A percentile compares a stretch with the other conserved stretches of the same genome.
phyloP scores from a whole-genome alignment of 768 basidiomycete genomes.

The Hericium alpestre region DNA sequence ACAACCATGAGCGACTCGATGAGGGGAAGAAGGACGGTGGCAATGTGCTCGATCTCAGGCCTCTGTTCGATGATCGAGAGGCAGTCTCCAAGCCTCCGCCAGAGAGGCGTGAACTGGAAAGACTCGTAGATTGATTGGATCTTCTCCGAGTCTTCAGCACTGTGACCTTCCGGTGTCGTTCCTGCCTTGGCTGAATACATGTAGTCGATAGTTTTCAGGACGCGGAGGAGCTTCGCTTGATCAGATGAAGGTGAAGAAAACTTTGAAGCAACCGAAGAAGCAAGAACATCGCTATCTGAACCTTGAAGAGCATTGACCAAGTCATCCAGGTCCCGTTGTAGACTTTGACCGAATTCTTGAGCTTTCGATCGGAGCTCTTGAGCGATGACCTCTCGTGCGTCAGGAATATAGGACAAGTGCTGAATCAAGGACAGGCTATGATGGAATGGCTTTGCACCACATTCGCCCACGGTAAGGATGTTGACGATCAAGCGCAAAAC shows the following conservation, averaged over 20 bases:
- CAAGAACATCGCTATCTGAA: conserved; percentile 42
- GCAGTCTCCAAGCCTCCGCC: conserved; percentile 86
- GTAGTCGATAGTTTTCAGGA: conserved; percentile 96
- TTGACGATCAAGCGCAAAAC: conserved; percentile 91
- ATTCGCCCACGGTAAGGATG: conserved; percentile 94
- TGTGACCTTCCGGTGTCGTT: conserved; percentile 23
- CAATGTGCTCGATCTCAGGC: conserved; percentile 74
- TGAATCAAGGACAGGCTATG: conserved; percentile 87
- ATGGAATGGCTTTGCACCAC: conserved; percentile 92
- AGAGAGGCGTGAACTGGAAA: conserved; percentile 82
- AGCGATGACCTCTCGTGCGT: conserved; percentile 81
- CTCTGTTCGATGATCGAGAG: conserved; percentile 73
- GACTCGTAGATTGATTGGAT: conserved; percentile 84
- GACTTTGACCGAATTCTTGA: conserved; percentile 72
- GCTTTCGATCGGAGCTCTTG: conserved; percentile 80
- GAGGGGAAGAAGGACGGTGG: conserved; percentile 84
- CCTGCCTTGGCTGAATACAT: conserved; percentile 68
- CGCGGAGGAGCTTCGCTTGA: conserved; percentile 92
- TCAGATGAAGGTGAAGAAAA: conserved; percentile 91
- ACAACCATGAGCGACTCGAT: conserved; percentile 98
- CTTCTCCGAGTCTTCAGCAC: conserved; percentile 58
- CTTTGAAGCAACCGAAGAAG: conserved; percentile 67
- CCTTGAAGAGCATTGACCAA: conserved; percentile 54
- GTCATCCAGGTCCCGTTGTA: conserved; percentile 70
- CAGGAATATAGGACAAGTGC: conserved; percentile 80